Evolutionary conservation across 805 yeast species (phyloP), one percentile per base, ranked within the genome.

Genomic region (Ogataea pignaliae): DNA sequence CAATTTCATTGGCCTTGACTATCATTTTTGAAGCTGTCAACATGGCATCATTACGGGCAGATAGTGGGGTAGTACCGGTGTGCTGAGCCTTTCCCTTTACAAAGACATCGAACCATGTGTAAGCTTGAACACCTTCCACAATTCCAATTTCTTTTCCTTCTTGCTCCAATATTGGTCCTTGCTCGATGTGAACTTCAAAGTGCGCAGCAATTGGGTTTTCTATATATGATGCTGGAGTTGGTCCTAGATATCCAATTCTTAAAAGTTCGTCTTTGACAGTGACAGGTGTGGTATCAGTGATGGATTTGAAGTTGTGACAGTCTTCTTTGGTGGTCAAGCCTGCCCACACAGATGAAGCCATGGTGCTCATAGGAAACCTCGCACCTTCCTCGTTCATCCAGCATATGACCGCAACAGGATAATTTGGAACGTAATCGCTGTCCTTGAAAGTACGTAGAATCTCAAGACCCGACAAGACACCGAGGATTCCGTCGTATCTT

Each of bases 301-400:
- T 72, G 4, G 83, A 80, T 50, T 72, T 61, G 53, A 80, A 63
- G 3, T 63, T 57, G 50, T 81, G 78, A 5, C 78, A 74, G 4
- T 70, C 71, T 42, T 81, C 75, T 43, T 71, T 63, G 1, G 69
- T 52, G 32, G 70, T 57, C 26, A 65, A 60, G 11, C 76, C 84
- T 3, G 86, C 78, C 85, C 85, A 83, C 2, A 81, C 86, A 12
- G 81, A 72, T 4, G 84, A 76, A 2, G 84, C 75, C 76, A 83
- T 81, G 60, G 80, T 72, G 36, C 83, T 71, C 63, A 76, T 69
- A n/a, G 88, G 86, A 55, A 82, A 83, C 40, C 90, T 64, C 0
- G 89, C 88, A 44, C 90, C 90, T 65, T 83, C 90, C 57, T 83
- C 90, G 55, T 83, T 83, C 60, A 81, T 79, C 90, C 90, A 83